Percentiles rank a stretch among this genome's conserved stretches.
These are phyloP conservation scores for Phytophthora tubulina DNA, from an alignment of 352 stramenopile genomes.

Conservation along the genomic window DNA sequence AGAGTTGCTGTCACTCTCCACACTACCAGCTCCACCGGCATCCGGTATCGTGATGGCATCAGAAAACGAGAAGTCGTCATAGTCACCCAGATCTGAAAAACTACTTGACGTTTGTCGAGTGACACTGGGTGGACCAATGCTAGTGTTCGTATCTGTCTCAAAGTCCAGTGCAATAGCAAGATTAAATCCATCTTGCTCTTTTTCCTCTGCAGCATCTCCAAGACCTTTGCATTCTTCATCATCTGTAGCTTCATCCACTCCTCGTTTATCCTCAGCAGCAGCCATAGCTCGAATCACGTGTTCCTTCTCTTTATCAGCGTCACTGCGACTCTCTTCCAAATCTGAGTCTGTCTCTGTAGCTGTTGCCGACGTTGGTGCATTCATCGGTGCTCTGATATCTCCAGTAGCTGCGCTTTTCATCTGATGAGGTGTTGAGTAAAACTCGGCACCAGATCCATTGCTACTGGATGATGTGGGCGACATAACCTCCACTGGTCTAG, in stretches of 20 bases:
- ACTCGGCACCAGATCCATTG: conserved; percentile 54
- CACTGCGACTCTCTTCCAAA: conserved; percentile 29
- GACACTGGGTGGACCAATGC: conserved; percentile 50
- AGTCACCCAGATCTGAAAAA: conserved; percentile 89
- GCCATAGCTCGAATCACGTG: conserved; percentile 4
- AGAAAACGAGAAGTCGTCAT: conserved; percentile 83
- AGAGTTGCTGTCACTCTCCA: conserved; percentile 43
- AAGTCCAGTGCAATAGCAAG: conserved; percentile 73
- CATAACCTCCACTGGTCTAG: conserved; percentile 42
- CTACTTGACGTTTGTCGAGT: conserved; percentile 87
- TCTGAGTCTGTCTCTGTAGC: conserved; percentile 50
- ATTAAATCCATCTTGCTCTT: conserved; percentile 54
- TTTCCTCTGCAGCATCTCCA: conserved; percentile 32
- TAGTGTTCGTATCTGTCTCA: conserved; percentile 63
- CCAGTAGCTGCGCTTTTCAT: conserved; percentile 11
- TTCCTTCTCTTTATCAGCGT: conserved; percentile 38
- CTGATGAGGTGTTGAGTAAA: conserved; percentile 20
- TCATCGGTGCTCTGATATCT: neutral
- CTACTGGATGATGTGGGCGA: conserved; percentile 72
- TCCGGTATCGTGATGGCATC: conserved; percentile 59
- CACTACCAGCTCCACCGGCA: conserved; percentile 41
- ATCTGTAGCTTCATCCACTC: conserved; percentile 18
- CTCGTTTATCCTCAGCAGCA: conserved; percentile 30
- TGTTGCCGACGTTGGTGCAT: conserved; percentile 34
- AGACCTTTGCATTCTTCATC: conserved; percentile 44